These are phyloP conservation scores for Pseudocohnilembus persalinus DNA, from an alignment of 169 alveolate species.

Conservation along the genomic window DNA sequence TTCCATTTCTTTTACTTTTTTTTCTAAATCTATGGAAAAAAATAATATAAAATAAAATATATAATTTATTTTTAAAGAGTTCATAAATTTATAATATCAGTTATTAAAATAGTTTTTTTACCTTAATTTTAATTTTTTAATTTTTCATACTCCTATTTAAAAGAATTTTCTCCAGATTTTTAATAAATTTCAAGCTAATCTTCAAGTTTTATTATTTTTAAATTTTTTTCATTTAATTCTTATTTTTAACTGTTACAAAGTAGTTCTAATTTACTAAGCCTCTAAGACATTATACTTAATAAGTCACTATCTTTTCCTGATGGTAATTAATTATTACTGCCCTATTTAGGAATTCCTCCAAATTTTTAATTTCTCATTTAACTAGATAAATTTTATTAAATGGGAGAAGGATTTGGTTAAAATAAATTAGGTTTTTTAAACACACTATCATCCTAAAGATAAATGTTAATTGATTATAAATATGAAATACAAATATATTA, in stretches of 20 bases:
- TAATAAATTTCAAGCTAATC: constrained; percentile 19
- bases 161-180: constrained; percentile 10
- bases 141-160: constrained; percentile 18
- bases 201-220: constrained; percentile 22
- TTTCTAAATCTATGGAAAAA: not conserved
- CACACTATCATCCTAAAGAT: no score
- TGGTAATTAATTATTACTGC: not conserved
- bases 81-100: no score
- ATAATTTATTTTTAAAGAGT: not conserved
- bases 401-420: not conserved
- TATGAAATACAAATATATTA: not conserved
- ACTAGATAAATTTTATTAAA: not conserved
- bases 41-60: no score
- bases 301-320: constrained; percentile 16
- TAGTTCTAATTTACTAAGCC: constrained; percentile 29
- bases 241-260: constrained; percentile 25
- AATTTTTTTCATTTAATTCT: constrained; percentile 38
- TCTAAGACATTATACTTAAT: constrained; percentile 24
- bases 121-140: constrained; percentile 20
- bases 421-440: not conserved
- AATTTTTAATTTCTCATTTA: not conserved
- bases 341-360: no score
- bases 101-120: not conserved
- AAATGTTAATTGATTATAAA: no score
- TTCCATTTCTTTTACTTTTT: constrained; percentile 41